Base-by-base conservation (phyloP, 2,329 filamentous ascomycete species). In the Colletotrichum sp. region DNA sequence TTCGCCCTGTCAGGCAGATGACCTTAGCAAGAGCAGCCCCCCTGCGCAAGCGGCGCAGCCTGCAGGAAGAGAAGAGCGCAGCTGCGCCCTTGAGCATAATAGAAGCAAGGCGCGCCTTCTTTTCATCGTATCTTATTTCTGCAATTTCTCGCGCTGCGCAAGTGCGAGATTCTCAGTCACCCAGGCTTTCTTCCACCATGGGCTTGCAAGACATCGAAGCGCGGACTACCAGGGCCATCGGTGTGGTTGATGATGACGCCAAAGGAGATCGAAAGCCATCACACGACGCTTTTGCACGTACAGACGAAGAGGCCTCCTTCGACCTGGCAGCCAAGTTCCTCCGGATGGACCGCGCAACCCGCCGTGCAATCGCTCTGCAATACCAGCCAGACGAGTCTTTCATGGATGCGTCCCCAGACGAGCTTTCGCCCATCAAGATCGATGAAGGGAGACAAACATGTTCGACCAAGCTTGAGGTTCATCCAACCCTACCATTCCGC, bases 61-160 rank as follows among this genome's bases (percentile, higher is more conserved):
- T 63, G 71, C 65, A 69, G 28, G 28, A 18, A 10, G 34, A 68
- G 66, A 70, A 73, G 60, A 73, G 69, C 73, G 69, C 69, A 36
- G 65, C 28, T 69, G 74, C 59, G 74, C 71, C 26, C 71, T 76
- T 74, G 26, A 7, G 39, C 26, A 52, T 52, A 60, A 39, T 28
- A 21, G 16, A 26, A 26, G 30, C 32, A 43, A 13, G 39, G 16
- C 60, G 64, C 34, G 21, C 28, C 9, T 55, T 65, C 14, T 57
- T 39, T 28, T 18, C 55, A 18, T n/a, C 52, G 12, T 30, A 16
- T 14, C 24, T 48, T 48, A 18, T 18, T 48, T 60, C 65, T 30
- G 13, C 61, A 10, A 72, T 34, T 55, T 55, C 30, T 43, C 30
- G 61, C 52, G 48, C 21, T 24, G 18, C 61, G 60, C 72, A 61